Evolutionary conservation across 1,284 basidiomycete species (phyloP), one percentile per base, ranked within the genome.

Genomic region (Chiua sp.): DNA sequence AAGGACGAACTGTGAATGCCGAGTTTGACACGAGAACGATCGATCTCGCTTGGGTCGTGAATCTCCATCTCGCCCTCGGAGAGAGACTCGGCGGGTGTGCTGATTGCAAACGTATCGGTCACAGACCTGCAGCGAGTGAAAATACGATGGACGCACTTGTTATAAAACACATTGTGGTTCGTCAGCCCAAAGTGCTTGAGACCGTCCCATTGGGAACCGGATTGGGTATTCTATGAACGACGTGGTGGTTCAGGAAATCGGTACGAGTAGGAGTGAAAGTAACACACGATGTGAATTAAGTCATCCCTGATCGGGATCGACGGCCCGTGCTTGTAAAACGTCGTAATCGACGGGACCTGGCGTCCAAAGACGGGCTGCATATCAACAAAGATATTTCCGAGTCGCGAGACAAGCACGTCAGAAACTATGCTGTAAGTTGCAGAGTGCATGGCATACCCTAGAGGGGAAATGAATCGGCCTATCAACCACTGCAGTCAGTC

Each of bases 161-260:
- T 84, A 71, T 90, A 90, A 70, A 86, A 87, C 23, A 87, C 77
- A 3, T 77, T 78, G 64, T 88, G 81, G 33, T 83, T 79, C 3
- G 75, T 57, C 48, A 90, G 63, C 3, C 86, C 85, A 65, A 81
- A 88, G 63, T 90, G 87, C 61, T 82, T 81, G 65, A 89, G 59
- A 5, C 90, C 87, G 65, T 91, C 90, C 89, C 90, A 91, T 64
- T 92, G 90, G 5, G 87, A 82, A 28, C 90, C 88, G 0, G 87
- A 88, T 77, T 91, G 90, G 0, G 88, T 87, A 63, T 92, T 91
- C 87, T 91, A 63, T 10, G 4, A n/a, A 49, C 2, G 26, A 3
- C 18, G n/a, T 46, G 20, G 47, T n/a, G 30, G 30, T 32, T 32
- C 30, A 6, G 30, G 4, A 10, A 32, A n/a, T n/a, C n/a, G n/a